Base-by-base conservation (phyloP, 192 early-diverging fungal genomes). In the Coemansia sp. region DNA sequence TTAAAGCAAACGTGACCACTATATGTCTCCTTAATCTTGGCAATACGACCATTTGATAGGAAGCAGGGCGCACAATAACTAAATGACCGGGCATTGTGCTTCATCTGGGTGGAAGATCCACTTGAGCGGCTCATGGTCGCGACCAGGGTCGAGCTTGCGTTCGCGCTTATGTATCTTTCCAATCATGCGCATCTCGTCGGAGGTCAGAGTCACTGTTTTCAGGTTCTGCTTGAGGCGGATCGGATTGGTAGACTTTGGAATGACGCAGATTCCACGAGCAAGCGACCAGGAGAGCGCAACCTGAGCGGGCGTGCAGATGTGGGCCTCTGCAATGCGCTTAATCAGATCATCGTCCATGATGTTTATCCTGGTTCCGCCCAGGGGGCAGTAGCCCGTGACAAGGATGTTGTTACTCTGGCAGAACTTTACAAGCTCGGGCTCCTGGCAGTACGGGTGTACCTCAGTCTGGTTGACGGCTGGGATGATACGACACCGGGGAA, bases 401-500 rank as follows among this genome's bases (percentile, higher is more conserved):
- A 79, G 81, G 42, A 98, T 94, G 23, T 82, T 82, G 61, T 93
- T 81, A 29, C 75, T 41, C 48, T 82, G 64, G 75, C 87, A 89
- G 79, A 82, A 94, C 25, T 88, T 85, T 41, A 94, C 63, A 11
- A 97, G 84, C 34, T 88, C 86, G 36, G 55, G 67, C 65, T 89
- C 57, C 28, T 74, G 83, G 53, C 77, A 68, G 62, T 81, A 83
- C 33, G 92, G 92, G 66, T 94, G 92, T 29, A 91, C 68, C 70
- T 97, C 95, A 55, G 94, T 77, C 74, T 97, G 93, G 83, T 91
- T 90, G 38, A 87, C 90, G 42, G 87, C 91, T 15, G 95, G 95
- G 54, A 84, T 64, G 38, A 94, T 86, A 47, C 79, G 83, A 68
- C 86, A 83, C 45, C 73, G 57, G 7, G 72, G 76, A 6, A 95